These are phyloP conservation scores for Dispira simplex DNA, from an alignment of 192 early-diverging fungal genomes.

Conservation along the genomic window DNA sequence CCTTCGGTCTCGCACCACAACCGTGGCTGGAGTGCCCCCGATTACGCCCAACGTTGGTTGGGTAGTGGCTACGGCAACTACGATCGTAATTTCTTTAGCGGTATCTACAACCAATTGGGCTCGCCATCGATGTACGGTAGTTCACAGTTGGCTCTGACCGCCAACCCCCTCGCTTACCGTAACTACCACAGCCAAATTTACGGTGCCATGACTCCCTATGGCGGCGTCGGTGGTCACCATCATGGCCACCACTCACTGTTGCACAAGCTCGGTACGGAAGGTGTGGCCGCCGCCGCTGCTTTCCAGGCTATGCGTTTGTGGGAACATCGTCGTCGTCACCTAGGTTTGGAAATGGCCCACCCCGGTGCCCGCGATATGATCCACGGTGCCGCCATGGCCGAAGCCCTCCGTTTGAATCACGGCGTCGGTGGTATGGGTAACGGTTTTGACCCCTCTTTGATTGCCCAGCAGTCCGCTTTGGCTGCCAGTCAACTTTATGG, in stretches of 20 bases:
- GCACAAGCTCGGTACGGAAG: background rate
- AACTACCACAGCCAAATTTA: background rate
- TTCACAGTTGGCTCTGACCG: background rate
- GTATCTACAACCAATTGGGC: background rate
- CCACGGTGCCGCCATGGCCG: conserved; percentile 6
- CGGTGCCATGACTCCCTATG: background rate
- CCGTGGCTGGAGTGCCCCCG: background rate
- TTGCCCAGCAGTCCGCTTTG: conserved; percentile 1
- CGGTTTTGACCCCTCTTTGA: background rate
- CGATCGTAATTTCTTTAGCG: background rate
- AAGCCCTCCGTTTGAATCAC: background rate
- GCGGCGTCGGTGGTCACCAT: too few relatives aligned
- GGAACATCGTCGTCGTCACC: background rate
- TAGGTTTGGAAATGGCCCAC: background rate
- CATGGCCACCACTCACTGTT: background rate
- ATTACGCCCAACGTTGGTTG: background rate
- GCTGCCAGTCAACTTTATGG: background rate
- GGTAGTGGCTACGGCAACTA: conserved; percentile 2
- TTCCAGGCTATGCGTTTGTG: conserved; percentile 1
- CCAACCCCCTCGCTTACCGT: background rate
- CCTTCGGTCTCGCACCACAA: background rate
- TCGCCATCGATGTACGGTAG: background rate
- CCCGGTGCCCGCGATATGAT: background rate
- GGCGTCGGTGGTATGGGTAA: background rate
- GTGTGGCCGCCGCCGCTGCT: background rate